Base-by-base conservation (phyloP, 2,329 filamentous ascomycete genomes). In the Helotiales sp. region DNA sequence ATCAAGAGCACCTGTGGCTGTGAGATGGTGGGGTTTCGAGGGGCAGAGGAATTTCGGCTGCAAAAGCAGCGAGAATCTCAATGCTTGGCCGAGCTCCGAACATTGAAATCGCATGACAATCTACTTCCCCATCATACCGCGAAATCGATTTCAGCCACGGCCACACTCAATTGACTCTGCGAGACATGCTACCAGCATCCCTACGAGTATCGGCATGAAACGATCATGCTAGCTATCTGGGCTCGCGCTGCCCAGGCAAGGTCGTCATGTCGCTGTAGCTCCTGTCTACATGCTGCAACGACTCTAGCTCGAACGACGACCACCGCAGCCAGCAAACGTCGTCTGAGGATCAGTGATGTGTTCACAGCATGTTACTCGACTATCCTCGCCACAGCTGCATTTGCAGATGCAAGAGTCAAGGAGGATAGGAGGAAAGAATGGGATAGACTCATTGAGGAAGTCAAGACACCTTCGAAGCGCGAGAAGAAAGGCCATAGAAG, bases 331-430 rank as follows among this genome's bases (percentile, higher is more conserved):
- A 71, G 78, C 52, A 78, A 77, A 66, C 79, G 80, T 54, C 80
- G 79, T 63, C 71, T 79, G 42, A 77, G 76, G 38, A 71, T 78
- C 67, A 74, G 79, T 72, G 76, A 85, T 73, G 62, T 86, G 59
- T 79, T 87, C 68, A 89, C 87, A 24, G 82, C 87, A 36, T 82
- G 81, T 70, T 90, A 90, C 68, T 87, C 87, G 25, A 83, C 85
- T 31, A 81, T 88, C 54, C 82, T 89, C 66, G 86, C 84, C 5
- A 82, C 84, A 2, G 87, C 86, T 1, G 80, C 86, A 10, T 75
- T 88, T 2, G 75, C 82, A 29, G 88, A 91, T 70, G 81, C 82
- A 5, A 75, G 77, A 27, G 70, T 74, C 29, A 90, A 90, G 69
- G 77, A 83, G 54, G 75, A 76, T 38, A 77, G 83, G 61, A 78